phyloP scores from a whole-genome alignment of 2,329 filamentous ascomycete genomes.

The Dactylonectria estremocensis region DNA sequence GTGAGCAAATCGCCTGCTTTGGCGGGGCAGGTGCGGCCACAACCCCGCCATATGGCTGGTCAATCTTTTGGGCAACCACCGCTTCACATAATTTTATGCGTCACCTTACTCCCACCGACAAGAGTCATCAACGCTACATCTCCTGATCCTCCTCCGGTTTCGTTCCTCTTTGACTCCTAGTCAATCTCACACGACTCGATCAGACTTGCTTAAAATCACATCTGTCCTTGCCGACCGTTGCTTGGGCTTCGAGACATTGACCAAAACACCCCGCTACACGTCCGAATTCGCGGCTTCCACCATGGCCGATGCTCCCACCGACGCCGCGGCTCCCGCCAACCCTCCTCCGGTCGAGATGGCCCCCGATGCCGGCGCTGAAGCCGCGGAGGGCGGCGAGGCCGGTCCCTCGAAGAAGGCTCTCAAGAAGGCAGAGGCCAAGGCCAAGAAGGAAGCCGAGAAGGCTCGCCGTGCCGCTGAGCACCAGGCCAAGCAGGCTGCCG shows the following conservation, averaged over 20 bases:
- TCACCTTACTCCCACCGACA: constrained; percentile 42
- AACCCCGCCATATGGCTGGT: constrained; percentile 41
- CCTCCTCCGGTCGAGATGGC: constrained; percentile 38
- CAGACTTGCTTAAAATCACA: constrained; percentile 25
- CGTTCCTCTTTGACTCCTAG: constrained; percentile 24
- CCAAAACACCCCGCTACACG: constrained; percentile 17
- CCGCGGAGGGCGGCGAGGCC: constrained; percentile 38
- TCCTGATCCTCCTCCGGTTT: constrained; percentile 38
- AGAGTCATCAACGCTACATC: constrained; percentile 41
- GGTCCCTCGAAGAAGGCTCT: constrained; percentile 70
- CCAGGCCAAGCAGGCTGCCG: constrained; percentile 79
- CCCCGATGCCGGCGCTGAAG: constrained; percentile 32
- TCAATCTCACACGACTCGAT: constrained; percentile 28
- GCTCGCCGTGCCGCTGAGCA: constrained; percentile 80
- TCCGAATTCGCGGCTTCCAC: constrained; percentile 23
- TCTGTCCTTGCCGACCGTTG: constrained; percentile 19
- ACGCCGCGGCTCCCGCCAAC: constrained; percentile 30
- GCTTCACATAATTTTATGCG: constrained; percentile 43
- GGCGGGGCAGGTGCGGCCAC: constrained; percentile 45
- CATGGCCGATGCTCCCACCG: constrained; percentile 44
- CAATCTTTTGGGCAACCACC: constrained; percentile 30
- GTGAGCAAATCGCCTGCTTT: constrained; percentile 39
- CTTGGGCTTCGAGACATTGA: constrained; percentile 21
- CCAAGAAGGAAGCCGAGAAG: constrained; percentile 90
- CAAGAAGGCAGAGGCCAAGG: constrained; percentile 89